phyloP scores from a whole-genome alignment of 1,284 basidiomycete genomes.

The Ceratobasidium sp. region DNA sequence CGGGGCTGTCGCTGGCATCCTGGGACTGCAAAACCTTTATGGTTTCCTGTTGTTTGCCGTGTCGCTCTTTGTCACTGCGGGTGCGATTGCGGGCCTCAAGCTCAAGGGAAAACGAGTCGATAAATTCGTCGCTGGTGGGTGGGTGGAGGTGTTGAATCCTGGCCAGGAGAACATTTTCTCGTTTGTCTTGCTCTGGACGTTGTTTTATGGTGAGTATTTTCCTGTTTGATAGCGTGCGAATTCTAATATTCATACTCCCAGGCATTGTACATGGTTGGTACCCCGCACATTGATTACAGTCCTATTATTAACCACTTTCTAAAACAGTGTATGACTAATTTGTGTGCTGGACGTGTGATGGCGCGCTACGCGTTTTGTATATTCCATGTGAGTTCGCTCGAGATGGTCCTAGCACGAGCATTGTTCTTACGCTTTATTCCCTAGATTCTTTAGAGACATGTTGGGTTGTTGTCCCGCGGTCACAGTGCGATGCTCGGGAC shows the following conservation, averaged over 20 bases:
- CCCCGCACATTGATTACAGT: neutral
- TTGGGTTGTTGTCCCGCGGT: neutral
- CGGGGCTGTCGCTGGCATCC: constrained; percentile 84
- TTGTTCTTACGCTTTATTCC: neutral
- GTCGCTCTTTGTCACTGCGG: constrained; percentile 73
- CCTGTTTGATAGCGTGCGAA: neutral
- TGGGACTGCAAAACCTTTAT: constrained; percentile 83
- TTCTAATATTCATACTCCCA: constrained; percentile 48
- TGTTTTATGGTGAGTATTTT: constrained; percentile 78
- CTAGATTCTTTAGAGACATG: neutral
- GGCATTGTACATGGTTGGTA: constrained; percentile 61
- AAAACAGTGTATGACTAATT: constrained; percentile 44
- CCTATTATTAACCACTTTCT: neutral
- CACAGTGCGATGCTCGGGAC: constrained; percentile 27
- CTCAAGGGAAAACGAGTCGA: constrained; percentile 67
- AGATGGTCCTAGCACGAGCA: neutral
- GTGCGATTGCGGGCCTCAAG: constrained; percentile 73
- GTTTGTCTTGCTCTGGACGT: constrained; percentile 88
- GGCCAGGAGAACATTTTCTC: constrained; percentile 88
- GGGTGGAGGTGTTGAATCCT: constrained; percentile 74
- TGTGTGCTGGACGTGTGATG: neutral
- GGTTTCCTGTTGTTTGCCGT: constrained; percentile 82
- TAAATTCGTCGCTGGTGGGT: constrained; percentile 63
- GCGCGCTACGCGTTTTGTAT: neutral
- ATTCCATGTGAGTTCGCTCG: neutral